Conservation (phyloP, 495 filamentous ascomycete genomes). For the Neurospora intermedia region DNA sequence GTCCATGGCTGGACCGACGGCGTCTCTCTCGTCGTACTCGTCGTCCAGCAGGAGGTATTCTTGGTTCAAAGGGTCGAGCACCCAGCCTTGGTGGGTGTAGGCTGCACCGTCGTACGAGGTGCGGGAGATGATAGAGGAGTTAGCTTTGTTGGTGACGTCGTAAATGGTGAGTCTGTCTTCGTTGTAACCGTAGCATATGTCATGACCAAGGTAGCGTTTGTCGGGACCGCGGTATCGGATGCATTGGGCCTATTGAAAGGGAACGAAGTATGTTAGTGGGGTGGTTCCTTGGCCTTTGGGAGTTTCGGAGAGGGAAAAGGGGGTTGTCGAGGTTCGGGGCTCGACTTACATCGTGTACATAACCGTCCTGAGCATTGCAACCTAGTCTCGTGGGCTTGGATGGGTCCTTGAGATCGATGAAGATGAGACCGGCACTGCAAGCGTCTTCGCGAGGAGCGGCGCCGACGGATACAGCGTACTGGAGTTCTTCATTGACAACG, state of each 20-base stretch:
- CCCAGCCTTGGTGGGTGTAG: conserved; percentile 54
- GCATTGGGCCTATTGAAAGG: conserved; percentile 34
- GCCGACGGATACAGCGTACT: conserved; percentile 43
- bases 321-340: background rate
- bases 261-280: background rate
- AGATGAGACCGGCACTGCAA: conserved; percentile 43
- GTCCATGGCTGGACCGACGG: conserved; percentile 32
- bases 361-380: conserved; percentile 44
- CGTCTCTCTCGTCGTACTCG: conserved; percentile 47
- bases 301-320: background rate
- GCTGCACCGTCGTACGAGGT: conserved; percentile 45
- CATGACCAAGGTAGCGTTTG: conserved; percentile 38
- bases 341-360: conserved; percentile 39
- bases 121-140: conserved; percentile 39
- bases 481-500: conserved; percentile 39
- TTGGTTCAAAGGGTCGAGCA: conserved; percentile 40
- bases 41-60: conserved; percentile 49
- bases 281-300: background rate
- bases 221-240: conserved; percentile 48
- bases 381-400: conserved; percentile 40
- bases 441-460: conserved; percentile 33
- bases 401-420: conserved; percentile 42
- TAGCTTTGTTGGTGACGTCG: conserved; percentile 47
- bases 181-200: conserved; percentile 54
- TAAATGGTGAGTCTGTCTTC: conserved; percentile 40